A percentile compares a stretch with the other conserved stretches of the same genome.
Evolutionary conservation across 805 yeast species (phyloP).

Genomic region (Starmerella potacharoeniae): DNA sequence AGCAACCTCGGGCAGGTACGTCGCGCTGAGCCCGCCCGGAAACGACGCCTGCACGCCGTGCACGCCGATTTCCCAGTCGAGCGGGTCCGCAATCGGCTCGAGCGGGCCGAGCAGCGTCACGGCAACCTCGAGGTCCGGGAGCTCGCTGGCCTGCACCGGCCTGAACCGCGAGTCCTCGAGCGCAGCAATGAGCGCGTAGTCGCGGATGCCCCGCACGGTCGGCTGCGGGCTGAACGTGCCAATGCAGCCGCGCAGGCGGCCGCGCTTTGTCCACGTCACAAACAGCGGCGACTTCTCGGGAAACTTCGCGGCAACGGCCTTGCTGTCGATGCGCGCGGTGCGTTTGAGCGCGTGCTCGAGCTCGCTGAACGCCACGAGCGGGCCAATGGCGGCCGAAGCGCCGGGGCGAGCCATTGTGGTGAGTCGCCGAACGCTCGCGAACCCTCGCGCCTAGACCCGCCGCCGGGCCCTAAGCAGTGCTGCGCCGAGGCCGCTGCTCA

Average conservation of each 20-base stretch:
- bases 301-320: background rate
- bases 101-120: slow-evolving; percentile 59
- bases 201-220: slow-evolving; percentile 46
- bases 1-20: slow-evolving; percentile 86
- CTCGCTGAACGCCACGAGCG: slow-evolving; percentile 15
- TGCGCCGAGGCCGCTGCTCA: background rate
- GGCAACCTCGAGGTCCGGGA: slow-evolving; percentile 41
- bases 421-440: background rate
- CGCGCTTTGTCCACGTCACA: slow-evolving; percentile 63
- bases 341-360: slow-evolving; percentile 9
- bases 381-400: slow-evolving; percentile 1
- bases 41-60: slow-evolving; percentile 69
- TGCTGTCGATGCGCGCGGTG: background rate
- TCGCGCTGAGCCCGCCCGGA: slow-evolving; percentile 44
- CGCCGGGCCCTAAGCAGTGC: background rate
- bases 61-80: slow-evolving; percentile 69
- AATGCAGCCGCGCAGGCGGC: slow-evolving; percentile 71
- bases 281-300: slow-evolving; percentile 49
- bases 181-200: slow-evolving; percentile 59
- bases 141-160: slow-evolving; percentile 48
- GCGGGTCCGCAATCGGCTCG: slow-evolving; percentile 38
- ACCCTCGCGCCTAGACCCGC: background rate
- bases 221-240: slow-evolving; percentile 64
- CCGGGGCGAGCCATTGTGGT: background rate
- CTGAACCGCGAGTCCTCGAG: slow-evolving; percentile 66